Conservation (phyloP, 805 yeast genomes). For the Phaffomyces opuntiae region DNA sequence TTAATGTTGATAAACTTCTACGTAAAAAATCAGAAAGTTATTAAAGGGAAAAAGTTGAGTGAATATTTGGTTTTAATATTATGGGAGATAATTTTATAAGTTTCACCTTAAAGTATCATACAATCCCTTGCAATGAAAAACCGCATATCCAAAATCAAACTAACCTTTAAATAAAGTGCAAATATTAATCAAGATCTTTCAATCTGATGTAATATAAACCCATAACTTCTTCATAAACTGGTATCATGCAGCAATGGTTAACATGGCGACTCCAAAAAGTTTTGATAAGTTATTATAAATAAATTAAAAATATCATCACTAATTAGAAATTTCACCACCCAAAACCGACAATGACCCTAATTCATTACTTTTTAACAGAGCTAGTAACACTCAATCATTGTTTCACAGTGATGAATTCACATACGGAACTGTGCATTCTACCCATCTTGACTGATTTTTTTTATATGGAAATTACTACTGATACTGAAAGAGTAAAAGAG, state of each 20-base stretch:
- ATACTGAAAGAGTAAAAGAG: neutral
- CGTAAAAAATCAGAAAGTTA: slow-evolving; percentile 4
- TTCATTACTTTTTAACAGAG: slow-evolving; percentile 18
- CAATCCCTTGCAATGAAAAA: too few species aligned
- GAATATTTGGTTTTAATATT: too few species aligned
- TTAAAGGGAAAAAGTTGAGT: neutral
- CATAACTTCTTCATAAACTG: slow-evolving; percentile 32
- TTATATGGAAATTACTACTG: slow-evolving; percentile 23
- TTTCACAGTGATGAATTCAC: slow-evolving; percentile 30
- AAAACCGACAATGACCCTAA: slow-evolving; percentile 23
- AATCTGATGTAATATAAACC: neutral
- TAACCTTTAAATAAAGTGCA: too few species aligned
- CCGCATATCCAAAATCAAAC: too few species aligned
- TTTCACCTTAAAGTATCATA: too few species aligned
- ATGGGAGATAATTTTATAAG: too few species aligned
- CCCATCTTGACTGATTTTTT: slow-evolving; percentile 70
- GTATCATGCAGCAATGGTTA: slow-evolving; percentile 38
- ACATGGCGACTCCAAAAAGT: too few species aligned
- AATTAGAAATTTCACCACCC: neutral
- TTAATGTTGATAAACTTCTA: too few species aligned
- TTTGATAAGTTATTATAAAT: too few species aligned
- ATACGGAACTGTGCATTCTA: slow-evolving; percentile 98
- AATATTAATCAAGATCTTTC: neutral
- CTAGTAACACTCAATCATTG: slow-evolving; percentile 2
- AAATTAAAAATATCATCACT: too few species aligned